Base-by-base conservation (phyloP, 768 basidiomycete species). In the Tricholoma bakamatsutake region DNA sequence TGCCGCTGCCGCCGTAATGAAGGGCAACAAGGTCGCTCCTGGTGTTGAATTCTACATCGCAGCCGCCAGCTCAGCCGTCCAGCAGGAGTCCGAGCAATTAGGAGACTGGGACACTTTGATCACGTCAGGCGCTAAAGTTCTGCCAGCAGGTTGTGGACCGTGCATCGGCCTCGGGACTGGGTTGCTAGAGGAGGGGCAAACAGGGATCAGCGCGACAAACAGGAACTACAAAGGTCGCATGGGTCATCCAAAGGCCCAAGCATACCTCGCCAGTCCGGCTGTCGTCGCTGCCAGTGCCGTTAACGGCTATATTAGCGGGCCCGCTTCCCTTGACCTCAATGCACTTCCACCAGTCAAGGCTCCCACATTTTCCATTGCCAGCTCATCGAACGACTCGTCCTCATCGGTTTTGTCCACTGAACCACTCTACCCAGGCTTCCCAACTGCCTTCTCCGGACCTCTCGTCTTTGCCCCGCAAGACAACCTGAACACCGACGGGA, bases 151-250 rank as follows among this genome's bases (percentile, higher is more conserved):
- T 0, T 99, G 97, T 66, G 97, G 97, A 0, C 97, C 97, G 2
- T 99, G 97, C 69, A 99, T 99, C 59, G 97, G 97, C 18, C 81
- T 99, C 4, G 97, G 97, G 1, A 87, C 84, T 0, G 97, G 97
- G 10, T 72, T 98, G 52, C 74, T 99, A 34, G 88, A 98, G 68
- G 95, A 98, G 60, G 97, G 96, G 1, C 82, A 99, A 70, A 88
- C 87, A 1, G 96, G 97, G 1, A 98, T 99, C 67, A 96, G 93
- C 60, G 97, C 97, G 4, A 98, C 96, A 6, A 99, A 99, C 72
- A 79, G 97, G 71, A 99, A 99, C 67, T 99, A 98, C 76, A 98
- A 99, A 76, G 97, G 97, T 3, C 81, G 97, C 4, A 99, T 99
- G 97, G 97, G 97, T 0, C 84, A 88, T 60, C 96, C 97, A 0